Evolutionary conservation across 768 basidiomycete genomes (phyloP).

Genomic region (Boletus vermiculosoides): DNA sequence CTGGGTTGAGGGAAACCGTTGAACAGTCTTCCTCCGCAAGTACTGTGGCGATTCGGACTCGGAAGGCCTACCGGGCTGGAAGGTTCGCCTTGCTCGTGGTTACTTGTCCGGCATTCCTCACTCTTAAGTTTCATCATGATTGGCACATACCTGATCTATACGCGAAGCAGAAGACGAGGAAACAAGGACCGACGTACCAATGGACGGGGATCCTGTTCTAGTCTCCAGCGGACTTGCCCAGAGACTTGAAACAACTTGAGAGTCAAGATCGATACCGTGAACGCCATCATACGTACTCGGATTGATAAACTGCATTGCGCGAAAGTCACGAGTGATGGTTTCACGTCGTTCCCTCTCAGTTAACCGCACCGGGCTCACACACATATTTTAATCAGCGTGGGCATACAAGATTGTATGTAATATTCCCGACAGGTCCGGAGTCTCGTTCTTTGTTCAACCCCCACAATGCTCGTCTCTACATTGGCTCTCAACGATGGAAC

Average conservation of each 20-base stretch:
- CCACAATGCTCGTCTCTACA: conserved; percentile 27
- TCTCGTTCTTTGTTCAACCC: conserved; percentile 8
- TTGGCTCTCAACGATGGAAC: conserved; percentile 56
- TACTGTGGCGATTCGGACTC: no score
- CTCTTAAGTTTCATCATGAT: no score
- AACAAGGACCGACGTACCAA: no score
- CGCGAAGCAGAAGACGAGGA: no score
- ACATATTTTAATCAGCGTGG: conserved; percentile 7
- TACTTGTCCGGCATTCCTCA: no score
- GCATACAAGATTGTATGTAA: not conserved
- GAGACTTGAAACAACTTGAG: no score
- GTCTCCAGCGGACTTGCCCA: no score
- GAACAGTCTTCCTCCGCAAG: no score
- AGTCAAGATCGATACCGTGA: not conserved
- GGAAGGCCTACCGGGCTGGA: no score
- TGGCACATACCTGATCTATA: no score
- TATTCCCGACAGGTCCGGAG: not conserved
- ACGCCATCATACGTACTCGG: not conserved
- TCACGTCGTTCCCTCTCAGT: conserved; percentile 3
- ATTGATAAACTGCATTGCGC: not conserved
- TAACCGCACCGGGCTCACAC: not conserved
- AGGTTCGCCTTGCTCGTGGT: no score
- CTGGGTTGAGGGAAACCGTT: no score
- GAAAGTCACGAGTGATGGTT: conserved; percentile 14
- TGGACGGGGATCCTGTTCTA: not conserved